Conservation (phyloP, 768 basidiomycete species). For the Galerina marginata region DNA sequence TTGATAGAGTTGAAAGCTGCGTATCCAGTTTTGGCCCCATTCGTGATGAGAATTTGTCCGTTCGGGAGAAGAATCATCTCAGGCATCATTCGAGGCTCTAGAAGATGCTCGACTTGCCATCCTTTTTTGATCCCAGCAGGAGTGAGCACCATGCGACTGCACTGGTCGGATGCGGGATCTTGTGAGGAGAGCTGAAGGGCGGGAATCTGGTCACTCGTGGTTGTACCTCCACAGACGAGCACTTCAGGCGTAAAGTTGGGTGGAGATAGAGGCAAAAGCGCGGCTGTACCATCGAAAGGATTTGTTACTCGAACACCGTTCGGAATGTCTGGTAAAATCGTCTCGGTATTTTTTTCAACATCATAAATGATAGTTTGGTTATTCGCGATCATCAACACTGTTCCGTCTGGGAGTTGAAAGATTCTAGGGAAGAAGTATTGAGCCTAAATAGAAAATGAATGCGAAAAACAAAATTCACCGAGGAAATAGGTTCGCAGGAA, state of each 20-base stretch:
- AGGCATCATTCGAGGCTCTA: conserved; percentile 42
- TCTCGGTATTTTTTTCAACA: conserved; percentile 36
- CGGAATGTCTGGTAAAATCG: conserved; percentile 43
- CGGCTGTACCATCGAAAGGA: conserved; percentile 40
- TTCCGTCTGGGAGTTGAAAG: conserved; percentile 43
- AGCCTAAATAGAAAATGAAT: background rate
- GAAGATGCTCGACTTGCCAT: conserved; percentile 49
- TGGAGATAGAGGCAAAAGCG: conserved; percentile 37
- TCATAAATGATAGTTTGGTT: conserved; percentile 36
- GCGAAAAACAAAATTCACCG: conserved; percentile 25
- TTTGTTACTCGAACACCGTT: conserved; percentile 49
- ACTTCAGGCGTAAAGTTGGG: conserved; percentile 47
- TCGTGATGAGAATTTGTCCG: conserved; percentile 46
- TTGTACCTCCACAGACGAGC: conserved; percentile 50
- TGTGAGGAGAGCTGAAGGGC: conserved; percentile 36
- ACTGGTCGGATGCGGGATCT: conserved; percentile 46
- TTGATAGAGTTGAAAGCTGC: conserved; percentile 38
- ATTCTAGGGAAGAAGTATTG: conserved; percentile 18
- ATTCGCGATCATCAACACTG: conserved; percentile 45
- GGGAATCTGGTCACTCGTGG: conserved; percentile 31
- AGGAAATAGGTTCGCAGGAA: conserved; percentile 33
- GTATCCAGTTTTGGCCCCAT: conserved; percentile 46
- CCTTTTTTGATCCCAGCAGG: conserved; percentile 43
- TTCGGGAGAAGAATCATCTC: conserved; percentile 45
- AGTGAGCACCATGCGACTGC: conserved; percentile 43